A percentile compares a stretch with the other conserved stretches of the same genome.
Conservation (phyloP, 2,329 filamentous ascomycete genomes). For the Aureobasidium sp. region DNA sequence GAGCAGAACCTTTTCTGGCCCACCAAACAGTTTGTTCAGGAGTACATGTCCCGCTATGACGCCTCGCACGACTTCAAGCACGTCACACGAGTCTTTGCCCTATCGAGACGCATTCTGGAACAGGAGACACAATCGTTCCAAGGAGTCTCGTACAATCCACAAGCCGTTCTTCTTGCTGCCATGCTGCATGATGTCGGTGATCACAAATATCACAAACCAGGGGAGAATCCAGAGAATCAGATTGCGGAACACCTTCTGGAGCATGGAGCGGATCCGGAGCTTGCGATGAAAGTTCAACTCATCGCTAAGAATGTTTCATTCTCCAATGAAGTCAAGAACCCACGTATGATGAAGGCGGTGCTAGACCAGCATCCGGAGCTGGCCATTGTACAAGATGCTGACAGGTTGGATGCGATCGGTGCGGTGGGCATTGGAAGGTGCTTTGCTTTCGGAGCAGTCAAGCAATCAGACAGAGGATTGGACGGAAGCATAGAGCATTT, state of each 20-base stretch:
- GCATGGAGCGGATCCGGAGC: slow-evolving; percentile 48
- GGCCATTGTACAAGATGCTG: slow-evolving; percentile 84
- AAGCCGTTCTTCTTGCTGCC: slow-evolving; percentile 60
- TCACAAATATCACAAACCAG: slow-evolving; percentile 61
- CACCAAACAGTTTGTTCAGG: slow-evolving; percentile 54
- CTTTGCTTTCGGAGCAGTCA: slow-evolving; percentile 69
- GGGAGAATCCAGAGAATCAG: slow-evolving; percentile 49
- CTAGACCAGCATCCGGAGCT: slow-evolving; percentile 64
- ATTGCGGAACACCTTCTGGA: slow-evolving; percentile 50
- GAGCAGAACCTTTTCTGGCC: slow-evolving; percentile 24
- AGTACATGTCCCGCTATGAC: slow-evolving; percentile 73
- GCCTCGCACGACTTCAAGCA: slow-evolving; percentile 84
- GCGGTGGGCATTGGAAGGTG: slow-evolving; percentile 74
- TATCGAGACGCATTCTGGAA: slow-evolving; percentile 59
- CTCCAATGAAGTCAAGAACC: slow-evolving; percentile 63
- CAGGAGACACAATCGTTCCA: slow-evolving; percentile 38
- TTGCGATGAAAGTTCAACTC: slow-evolving; percentile 62
- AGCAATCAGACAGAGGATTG: slow-evolving; percentile 46
- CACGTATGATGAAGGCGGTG: slow-evolving; percentile 51
- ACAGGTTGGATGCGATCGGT: slow-evolving; percentile 84
- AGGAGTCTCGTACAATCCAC: slow-evolving; percentile 40
- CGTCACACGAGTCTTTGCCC: slow-evolving; percentile 69
- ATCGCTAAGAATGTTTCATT: slow-evolving; percentile 75
- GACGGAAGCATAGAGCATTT: slow-evolving; percentile 66
- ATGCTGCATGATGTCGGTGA: slow-evolving; percentile 72